Percentiles rank a stretch among this genome's conserved stretches.
Evolutionary conservation across 345 rosid genomes (phyloP).

Genomic region (Populus pruinosa): DNA sequence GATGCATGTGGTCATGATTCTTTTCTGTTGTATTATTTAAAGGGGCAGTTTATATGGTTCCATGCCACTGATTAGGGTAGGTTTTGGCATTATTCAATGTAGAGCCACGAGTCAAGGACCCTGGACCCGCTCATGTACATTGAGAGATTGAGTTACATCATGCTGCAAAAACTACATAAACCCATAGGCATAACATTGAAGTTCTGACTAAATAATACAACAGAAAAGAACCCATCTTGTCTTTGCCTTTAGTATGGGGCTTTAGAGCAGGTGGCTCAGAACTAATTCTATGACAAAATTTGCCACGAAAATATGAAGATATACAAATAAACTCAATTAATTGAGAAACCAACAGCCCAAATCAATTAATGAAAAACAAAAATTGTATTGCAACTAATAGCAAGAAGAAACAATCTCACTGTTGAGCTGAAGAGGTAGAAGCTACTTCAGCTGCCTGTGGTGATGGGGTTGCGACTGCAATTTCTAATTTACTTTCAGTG

Average conservation of each 20-base stretch:
- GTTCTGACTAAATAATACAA: constrained; percentile 10
- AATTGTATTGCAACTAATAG: neutral
- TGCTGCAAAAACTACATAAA: neutral
- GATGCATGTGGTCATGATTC: neutral
- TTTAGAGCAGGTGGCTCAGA: constrained; percentile 13
- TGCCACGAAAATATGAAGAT: neutral
- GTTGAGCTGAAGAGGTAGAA: constrained; percentile 6
- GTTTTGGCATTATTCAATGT: neutral
- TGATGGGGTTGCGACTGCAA: constrained; percentile 12
- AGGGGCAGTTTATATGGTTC: neutral
- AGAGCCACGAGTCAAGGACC: neutral
- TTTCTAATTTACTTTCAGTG: constrained; percentile 6
- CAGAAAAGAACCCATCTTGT: constrained; percentile 10
- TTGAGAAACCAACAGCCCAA: constrained; percentile 12
- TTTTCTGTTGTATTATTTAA: neutral
- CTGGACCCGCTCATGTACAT: neutral
- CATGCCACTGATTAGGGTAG: neutral
- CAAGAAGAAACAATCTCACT: neutral
- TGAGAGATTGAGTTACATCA: neutral
- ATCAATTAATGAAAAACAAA: neutral
- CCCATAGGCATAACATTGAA: constrained; percentile 8
- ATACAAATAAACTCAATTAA: constrained; percentile 12
- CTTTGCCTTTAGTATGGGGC: constrained; percentile 15
- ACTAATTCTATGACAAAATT: constrained; percentile 19
- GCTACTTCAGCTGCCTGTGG: constrained; percentile 11